Evolutionary conservation across 148 eudicot species (phyloP), one percentile per base, ranked within the genome.

Genomic region (Silene latifolia): DNA sequence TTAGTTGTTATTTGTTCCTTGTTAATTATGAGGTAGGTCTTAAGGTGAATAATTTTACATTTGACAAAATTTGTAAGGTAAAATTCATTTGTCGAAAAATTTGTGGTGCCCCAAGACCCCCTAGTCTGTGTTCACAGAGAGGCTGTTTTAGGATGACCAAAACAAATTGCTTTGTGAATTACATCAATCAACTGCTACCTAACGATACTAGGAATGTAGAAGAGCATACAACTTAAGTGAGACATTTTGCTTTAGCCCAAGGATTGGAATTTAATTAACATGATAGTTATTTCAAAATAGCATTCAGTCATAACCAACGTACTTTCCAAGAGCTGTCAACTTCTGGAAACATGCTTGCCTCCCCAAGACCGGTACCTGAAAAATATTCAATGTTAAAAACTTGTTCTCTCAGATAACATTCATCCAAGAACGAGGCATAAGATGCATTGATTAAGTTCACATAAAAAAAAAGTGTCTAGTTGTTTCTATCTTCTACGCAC

Each of bases 321-420:
- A 93, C 98, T 82, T 91, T 91, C 98, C 98, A 93, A 64, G 86
- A 87, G 78, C 98, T 93, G 74, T 88, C 94, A 46, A 79, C 97
- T 82, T 93, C 95, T 59, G 98, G 98, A 81, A 93, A 93, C 88
- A 93, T 88, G 90, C 84, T 83, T 65, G 87, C 72, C 75, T 89
- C 98, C 32, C 88, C 79, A 72, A 77, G 71, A 78, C 84, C 86
- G 76, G 84, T 78, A 74, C 98, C 98, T 93, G 44, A 78, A 64
- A n/a, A 59, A 57, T 12, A 51, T 21, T 48, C 19, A 3, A 51
- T 69, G 11, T 35, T 48, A 67, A 27, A 18, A 61, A 73, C 24
- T 13, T 21, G 7, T 42, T 21, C 48, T 76, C 44, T 51, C 47
- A 10, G 21, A 32, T 23, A 68, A 24, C 32, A 56, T 13, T 39